phyloP scores from a whole-genome alignment of 1,284 basidiomycete genomes.

The Neotropicomus parvogracilis region DNA sequence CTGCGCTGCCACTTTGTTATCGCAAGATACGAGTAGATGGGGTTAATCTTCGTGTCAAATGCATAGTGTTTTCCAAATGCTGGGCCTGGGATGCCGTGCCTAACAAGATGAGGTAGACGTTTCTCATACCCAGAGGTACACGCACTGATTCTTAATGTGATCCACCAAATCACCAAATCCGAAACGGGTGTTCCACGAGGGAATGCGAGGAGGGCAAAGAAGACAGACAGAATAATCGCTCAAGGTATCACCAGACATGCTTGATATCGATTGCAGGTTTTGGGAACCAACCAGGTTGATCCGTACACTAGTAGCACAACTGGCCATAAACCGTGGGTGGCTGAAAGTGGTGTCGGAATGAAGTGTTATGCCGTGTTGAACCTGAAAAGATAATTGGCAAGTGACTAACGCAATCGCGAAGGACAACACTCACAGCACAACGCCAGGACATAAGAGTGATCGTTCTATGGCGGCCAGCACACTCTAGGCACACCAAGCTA shows the following conservation, averaged over 20 bases:
- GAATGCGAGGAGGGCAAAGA: conserved; percentile 27
- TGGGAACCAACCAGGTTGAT: conserved; percentile 1
- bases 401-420: neutral
- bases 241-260: conserved; percentile 1
- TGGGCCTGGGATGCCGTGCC: conserved; percentile 22
- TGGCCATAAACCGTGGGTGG: conserved; percentile 14
- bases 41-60: conserved; percentile 23
- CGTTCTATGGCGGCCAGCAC: conserved; percentile 5
- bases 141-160: conserved; percentile 24
- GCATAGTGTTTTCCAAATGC: conserved; percentile 21
- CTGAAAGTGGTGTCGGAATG: conserved; percentile 14
- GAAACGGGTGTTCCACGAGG: conserved; percentile 28
- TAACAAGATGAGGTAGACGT: neutral
- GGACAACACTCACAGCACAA: conserved; percentile 16
- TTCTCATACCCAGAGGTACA: conserved; percentile 1
- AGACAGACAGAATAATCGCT: conserved; percentile 25
- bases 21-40: conserved; percentile 18
- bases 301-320: neutral
- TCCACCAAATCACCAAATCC: conserved; percentile 17
- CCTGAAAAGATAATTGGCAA: conserved; percentile 10
- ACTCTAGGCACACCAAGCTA: conserved; percentile 21
- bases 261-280: conserved; percentile 1
- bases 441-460: conserved; percentile 26
- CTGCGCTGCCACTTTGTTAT: neutral
- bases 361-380: conserved; percentile 19